Base-by-base conservation (phyloP, 352 stramenopile genomes). In the Phytophthora pini region DNA sequence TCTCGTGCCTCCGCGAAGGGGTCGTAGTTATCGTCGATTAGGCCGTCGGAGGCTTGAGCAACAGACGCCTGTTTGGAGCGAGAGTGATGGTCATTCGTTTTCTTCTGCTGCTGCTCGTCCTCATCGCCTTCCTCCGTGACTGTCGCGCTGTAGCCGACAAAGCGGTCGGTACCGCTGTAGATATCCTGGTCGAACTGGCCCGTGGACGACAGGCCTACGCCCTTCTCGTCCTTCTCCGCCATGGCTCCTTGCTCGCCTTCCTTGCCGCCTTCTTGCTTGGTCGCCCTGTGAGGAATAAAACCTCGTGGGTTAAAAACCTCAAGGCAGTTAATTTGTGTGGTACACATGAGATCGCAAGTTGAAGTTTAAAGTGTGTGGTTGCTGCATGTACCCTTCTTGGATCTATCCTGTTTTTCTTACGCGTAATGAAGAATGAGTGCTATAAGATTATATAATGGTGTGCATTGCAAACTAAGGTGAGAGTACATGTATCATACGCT, bases 21-120 rank as follows among this genome's bases (percentile, higher is more conserved):
- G 74, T 98, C 90, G 57, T 92, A 75, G 56, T 87, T 79, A n/a
- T 96, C 90, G 60, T 96, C 87, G 5, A 94, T 76, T 26, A 94
- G 68, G 0, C 82, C 87, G 49, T 85, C 84, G 12, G 61, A 61
- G 31, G 73, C 56, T 17, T 49, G 48, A 5, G 24, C 61, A 12
- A 27, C 9, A 12, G 22, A 10, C n/a, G 40, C 20, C 20, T 60
- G 58, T 40, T 41, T 47, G n/a, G 43, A 38, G 6, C 56, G 61
- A 48, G 63, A 66, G 20, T 46, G 72, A 72, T 67, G 77, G 53
- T 84, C 79, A 22, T 65, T 48, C 12, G 50, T 40, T 8, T 79
- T 65, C 24, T 79, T 65, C 20, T 80, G 67, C 27, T 36, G 31
- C n/a, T 52, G 50, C 68, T 72, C 69, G 22, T 75, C 70, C 20